Evolutionary conservation across 805 yeast species (phyloP), one percentile per base, ranked within the genome.

Genomic region (Candida parachauliodes): DNA sequence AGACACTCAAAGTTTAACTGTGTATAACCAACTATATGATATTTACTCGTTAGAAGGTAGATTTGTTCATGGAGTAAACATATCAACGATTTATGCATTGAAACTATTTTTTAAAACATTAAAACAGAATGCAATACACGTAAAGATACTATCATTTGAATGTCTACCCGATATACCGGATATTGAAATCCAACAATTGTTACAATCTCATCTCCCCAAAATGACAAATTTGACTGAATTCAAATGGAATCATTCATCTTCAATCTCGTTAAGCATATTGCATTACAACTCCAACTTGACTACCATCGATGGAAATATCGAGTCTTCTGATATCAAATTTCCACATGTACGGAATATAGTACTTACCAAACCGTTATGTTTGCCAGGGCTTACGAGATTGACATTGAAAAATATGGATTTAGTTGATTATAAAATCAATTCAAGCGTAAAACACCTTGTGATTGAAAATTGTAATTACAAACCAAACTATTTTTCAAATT

Each of bases 91-190:
- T 2, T 52, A 48, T 34, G 46, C 47, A 6, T 38, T 55, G 28
- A 49, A 47, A 20, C 26, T 41, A 11, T 38, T 58, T 9, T 45
- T 56, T 28, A 54, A 48, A 29, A 45, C 37, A n/a, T 38, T 55
- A 16, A 38, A 46, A 17, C 28, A 33, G 5, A 39, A 41, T 21
- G 46, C 55, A 19, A 19, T n/a, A 3, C 41, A 33, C 14, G 34
- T 55, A 4, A 39, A 46, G 20, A 37, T 38, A 6, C 28, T 8
- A 47, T 48, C 28, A 31, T 27, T 21, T 32, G 38, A 24, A 7
- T 29, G 37, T 5, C 37, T 52, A 14, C 62, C 62, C 3, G 61
- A 55, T 43, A 41, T 57, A 12, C 54, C 59, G 4, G 60, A 55
- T 26, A 39, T 46, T 11, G 45, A 46, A 21, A 39, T 56, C n/a